Percentiles rank a stretch among this genome's conserved stretches.
Evolutionary conservation across 106 monocot genomes (phyloP).

Genomic region (Dendrobium huoshanense): DNA sequence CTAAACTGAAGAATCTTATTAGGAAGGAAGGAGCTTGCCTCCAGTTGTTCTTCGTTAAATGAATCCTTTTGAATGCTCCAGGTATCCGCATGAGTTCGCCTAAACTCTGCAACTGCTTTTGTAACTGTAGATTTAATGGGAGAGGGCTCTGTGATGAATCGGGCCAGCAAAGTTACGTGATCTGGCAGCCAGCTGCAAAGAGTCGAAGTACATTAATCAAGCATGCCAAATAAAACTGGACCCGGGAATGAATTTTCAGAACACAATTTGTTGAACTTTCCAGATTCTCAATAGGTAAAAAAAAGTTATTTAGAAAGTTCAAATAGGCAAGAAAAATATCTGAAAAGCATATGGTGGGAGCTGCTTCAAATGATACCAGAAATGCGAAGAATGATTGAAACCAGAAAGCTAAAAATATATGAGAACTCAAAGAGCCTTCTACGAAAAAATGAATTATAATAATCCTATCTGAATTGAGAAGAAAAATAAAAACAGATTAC

Average conservation of each 20-base stretch:
- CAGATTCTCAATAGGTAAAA: too few species aligned
- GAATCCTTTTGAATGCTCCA: constrained; percentile 91
- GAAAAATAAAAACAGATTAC: background rate
- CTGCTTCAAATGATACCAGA: too few species aligned
- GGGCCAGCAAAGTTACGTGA: constrained; percentile 87
- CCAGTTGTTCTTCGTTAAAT: constrained; percentile 91
- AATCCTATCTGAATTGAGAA: background rate
- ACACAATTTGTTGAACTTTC: too few species aligned
- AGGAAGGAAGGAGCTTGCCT: constrained; percentile 43
- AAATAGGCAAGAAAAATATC: too few species aligned
- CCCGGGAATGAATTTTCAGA: too few species aligned
- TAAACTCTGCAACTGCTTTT: constrained; percentile 94
- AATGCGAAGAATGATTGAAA: too few species aligned
- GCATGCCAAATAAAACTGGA: background rate
- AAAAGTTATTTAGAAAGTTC: too few species aligned
- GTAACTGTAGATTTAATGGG: constrained; percentile 84
- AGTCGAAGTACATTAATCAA: background rate
- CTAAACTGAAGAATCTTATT: background rate
- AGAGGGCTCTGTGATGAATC: constrained; percentile 77
- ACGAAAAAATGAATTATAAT: background rate
- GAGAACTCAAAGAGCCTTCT: too few species aligned
- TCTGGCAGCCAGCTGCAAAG: constrained; percentile 86
- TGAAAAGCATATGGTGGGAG: too few species aligned
- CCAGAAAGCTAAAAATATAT: too few species aligned
- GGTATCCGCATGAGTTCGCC: constrained; percentile 96